Base-by-base conservation (phyloP, 495 filamentous ascomycete genomes). In the Penicillium coffeae region DNA sequence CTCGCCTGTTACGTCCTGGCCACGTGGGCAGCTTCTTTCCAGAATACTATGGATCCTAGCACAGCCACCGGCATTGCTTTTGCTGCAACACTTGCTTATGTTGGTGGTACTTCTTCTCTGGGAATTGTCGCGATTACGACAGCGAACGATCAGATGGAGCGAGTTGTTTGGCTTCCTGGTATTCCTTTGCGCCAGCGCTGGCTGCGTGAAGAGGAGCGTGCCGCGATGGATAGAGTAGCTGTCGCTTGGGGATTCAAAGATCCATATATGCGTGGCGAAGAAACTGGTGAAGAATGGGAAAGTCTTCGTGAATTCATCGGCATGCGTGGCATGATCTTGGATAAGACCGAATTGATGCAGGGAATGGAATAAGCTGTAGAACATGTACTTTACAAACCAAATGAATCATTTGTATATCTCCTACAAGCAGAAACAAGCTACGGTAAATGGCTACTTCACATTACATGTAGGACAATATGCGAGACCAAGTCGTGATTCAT, bases 121-220 rank as follows among this genome's bases (percentile, higher is more conserved):
- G 93, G 92, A 4, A 58, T 89, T n/a, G 77, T 96, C 12, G 90
- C 90, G 12, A 64, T 92, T 19, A 85, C 85, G 22, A 95, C 91
- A 13, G 72, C 81, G 15, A 96, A 96, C 69, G 90, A 96, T 64
- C 90, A 97, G 63, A 94, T 95, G 87, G 84, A 89, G 47, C 81
- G 93, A 3, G 88, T 97, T 22, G 87, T 84, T 3, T 98, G 94
- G 94, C 74, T 83, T 10, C 71, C 76, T 10, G 93, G 93, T 2
- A 83, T 85, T 19, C 87, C 88, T 19, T 68, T 98, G 57, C 74
- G 85, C 50, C 73, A 91, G 50, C 79, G 94, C n/a, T 97, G 90
- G 90, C 63, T 95, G 33, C 77, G 88, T 27, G 93, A 98, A 70
- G 90, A 95, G 41, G 93, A 98, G 70, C 78, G 93, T 16, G 87